Evolutionary conservation across 2,329 filamentous ascomycete species (phyloP).

Genomic region (Myriosclerotinia duriaeana): DNA sequence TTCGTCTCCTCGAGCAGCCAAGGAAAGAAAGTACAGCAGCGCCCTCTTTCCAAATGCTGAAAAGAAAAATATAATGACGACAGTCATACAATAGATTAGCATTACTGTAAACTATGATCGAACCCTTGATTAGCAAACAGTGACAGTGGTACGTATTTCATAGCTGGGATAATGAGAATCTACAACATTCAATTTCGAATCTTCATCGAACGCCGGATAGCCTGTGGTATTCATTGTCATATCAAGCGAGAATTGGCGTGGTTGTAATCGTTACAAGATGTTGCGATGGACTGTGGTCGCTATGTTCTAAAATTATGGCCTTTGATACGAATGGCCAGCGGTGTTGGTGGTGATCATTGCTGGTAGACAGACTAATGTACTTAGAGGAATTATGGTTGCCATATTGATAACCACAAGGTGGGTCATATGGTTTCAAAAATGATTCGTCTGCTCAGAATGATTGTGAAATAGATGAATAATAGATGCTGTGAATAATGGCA

Average conservation of each 20-base stretch:
- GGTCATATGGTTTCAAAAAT: too few species aligned
- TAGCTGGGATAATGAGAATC: background rate
- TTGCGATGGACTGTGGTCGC: too few species aligned
- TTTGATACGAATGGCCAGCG: too few species aligned
- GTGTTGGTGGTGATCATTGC: too few species aligned
- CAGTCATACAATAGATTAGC: background rate
- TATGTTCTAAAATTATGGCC: too few species aligned
- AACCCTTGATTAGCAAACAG: background rate
- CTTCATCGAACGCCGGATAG: background rate
- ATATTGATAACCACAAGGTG: too few species aligned
- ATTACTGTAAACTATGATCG: background rate
- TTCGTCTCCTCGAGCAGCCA: background rate
- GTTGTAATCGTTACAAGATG: background rate
- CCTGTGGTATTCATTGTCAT: background rate
- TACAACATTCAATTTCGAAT: background rate
- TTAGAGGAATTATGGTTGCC: too few species aligned
- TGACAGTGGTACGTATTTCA: rapidly evolving
- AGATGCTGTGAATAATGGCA: too few species aligned
- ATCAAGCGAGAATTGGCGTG: too few species aligned
- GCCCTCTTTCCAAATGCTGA: background rate
- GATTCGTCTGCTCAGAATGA: too few species aligned
- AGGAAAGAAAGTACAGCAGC: background rate
- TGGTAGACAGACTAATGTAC: too few species aligned
- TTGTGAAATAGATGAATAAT: too few species aligned
- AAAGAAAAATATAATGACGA: background rate